Base-by-base conservation (phyloP, 2,329 filamentous ascomycete genomes). In the Fusarium verticillioides region DNA sequence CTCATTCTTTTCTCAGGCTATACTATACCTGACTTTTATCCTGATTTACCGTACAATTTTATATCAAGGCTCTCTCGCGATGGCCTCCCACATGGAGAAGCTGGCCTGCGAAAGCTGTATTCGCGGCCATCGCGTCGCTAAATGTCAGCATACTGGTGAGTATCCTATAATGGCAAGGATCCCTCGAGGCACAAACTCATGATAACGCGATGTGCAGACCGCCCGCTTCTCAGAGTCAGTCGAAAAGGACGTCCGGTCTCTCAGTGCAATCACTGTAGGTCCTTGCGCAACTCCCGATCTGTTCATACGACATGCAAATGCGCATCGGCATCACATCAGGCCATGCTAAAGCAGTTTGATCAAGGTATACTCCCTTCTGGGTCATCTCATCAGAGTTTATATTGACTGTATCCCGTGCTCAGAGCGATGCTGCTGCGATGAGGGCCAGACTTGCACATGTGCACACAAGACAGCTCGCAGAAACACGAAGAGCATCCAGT, bases 301-400 rank as follows among this genome's bases (percentile, higher is more conserved):
- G 61, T 73, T 32, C 71, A 73, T 15, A 73, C 71, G 5, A 61
- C 34, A 13, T 73, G 71, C 52, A 73, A 73, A 50, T 73, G 69
- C 34, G 71, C 61, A 15, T 63, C 39, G 7, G 34, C 54, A 18
- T 63, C 66, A 5, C 58, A 63, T 3, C 42, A 52, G 16, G 60
- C 65, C 16, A 59, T 56, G 28, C 36, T 70, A 10, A 66, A 63
- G 43, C 26, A 60, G 18, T 58, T 59, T 15, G 66, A 44, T 23
- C 18, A 40, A 62, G 69, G 69, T 60, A 18, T 57, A 46, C 30
- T n/a, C 15, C 46, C 28, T 28, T 47, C 12, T n/a, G 46, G 26
- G 7, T 4, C n/a, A 18, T n/a, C 46, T n/a, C 19, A 16, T 18
- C 3, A 16, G 19, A 30, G 13, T n/a, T 30, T 6, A 9, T 12